phyloP scores from a whole-genome alignment of 2,329 filamentous ascomycete species.

The Tolypocladium tundrense region DNA sequence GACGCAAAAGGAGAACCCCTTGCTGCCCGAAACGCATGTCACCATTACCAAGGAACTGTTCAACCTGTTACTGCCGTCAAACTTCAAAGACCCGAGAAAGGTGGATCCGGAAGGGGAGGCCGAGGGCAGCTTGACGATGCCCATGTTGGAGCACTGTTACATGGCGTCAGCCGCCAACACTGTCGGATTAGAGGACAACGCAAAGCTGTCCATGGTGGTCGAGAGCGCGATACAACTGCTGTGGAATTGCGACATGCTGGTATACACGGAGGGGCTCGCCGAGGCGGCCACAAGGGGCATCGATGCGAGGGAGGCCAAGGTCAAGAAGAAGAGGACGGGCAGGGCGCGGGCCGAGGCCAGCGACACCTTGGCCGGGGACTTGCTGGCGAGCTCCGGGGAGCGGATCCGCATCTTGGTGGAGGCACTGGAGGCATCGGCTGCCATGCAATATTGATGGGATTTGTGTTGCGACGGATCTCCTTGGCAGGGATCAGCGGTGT shows the following conservation, averaged over 20 bases:
- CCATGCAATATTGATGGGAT: slow-evolving; percentile 7
- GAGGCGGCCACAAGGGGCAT: slow-evolving; percentile 35
- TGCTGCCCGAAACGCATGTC: slow-evolving; percentile 28
- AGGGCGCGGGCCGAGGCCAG: slow-evolving; percentile 19
- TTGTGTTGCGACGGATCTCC: neutral
- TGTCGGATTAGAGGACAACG: slow-evolving; percentile 54
- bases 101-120: slow-evolving; percentile 25
- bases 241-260: slow-evolving; percentile 23
- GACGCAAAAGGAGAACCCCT: slow-evolving; percentile 23
- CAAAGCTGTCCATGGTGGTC: slow-evolving; percentile 58
- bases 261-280: slow-evolving; percentile 25
- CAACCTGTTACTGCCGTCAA: slow-evolving; percentile 30
- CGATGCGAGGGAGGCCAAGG: slow-evolving; percentile 35
- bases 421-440: slow-evolving; percentile 16
- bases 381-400: slow-evolving; percentile 32
- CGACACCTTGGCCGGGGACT: slow-evolving; percentile 31
- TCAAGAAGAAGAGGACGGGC: slow-evolving; percentile 28
- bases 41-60: slow-evolving; percentile 35
- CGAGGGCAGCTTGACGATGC: slow-evolving; percentile 27
- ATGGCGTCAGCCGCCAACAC: slow-evolving; percentile 56
- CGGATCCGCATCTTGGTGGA: slow-evolving; percentile 31
- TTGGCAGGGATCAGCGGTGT: neutral
- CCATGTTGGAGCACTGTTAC: slow-evolving; percentile 47
- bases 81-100: slow-evolving; percentile 29
- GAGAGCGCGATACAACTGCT: slow-evolving; percentile 53